Conservation (phyloP, 306 rosid genomes). For the Prunus salicina region DNA sequence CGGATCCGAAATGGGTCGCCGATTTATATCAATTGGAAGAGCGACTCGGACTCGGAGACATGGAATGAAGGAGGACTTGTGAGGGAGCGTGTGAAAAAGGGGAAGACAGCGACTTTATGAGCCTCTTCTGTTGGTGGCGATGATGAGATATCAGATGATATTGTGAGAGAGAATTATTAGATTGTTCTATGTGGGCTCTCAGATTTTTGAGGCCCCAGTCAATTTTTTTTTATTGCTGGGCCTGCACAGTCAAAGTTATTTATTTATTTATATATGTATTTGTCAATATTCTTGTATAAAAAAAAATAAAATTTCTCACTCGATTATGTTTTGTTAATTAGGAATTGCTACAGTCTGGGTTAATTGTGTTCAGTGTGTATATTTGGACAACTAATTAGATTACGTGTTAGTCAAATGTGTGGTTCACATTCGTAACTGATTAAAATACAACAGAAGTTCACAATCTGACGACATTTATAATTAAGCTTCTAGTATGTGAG, state of each 20-base stretch:
- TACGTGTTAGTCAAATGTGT: too few relatives aligned
- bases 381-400: too few relatives aligned
- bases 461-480: too few relatives aligned
- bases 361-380: too few relatives aligned
- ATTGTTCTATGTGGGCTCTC: background rate
- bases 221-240: background rate
- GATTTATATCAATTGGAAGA: background rate
- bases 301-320: too few relatives aligned
- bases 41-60: constrained; percentile 4
- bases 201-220: background rate
- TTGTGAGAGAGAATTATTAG: background rate
- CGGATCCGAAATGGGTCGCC: constrained; percentile 14
- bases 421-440: too few relatives aligned
- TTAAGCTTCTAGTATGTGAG: too few relatives aligned
- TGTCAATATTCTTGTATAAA: too few relatives aligned
- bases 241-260: background rate
- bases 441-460: too few relatives aligned
- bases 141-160: background rate
- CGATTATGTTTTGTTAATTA: too few relatives aligned
- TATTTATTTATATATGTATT: too few relatives aligned
- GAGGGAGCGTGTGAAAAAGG: background rate
- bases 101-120: background rate
- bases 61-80: background rate
- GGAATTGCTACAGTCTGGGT: too few relatives aligned
- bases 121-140: background rate